A percentile compares a stretch with the other conserved stretches of the same genome.
Conservation (phyloP, 805 yeast genomes). For the Nakazawaea wyomingensis region DNA sequence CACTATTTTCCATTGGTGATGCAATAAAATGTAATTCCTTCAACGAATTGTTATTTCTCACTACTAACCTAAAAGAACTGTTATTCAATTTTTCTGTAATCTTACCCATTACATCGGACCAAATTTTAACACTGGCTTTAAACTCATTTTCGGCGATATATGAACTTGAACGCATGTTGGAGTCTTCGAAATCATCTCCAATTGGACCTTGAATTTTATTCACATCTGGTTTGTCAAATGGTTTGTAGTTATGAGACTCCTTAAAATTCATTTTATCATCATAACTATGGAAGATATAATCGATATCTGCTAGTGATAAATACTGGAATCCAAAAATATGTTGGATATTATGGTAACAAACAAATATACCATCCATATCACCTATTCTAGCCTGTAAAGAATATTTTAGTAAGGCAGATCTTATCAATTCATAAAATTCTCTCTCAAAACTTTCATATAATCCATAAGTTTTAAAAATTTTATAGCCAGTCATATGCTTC, state of each 20-base stretch:
- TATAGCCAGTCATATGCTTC: slow-evolving; percentile 56
- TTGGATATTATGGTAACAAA: slow-evolving; percentile 83
- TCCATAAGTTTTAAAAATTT: slow-evolving; percentile 58
- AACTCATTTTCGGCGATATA: slow-evolving; percentile 66
- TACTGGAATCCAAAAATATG: slow-evolving; percentile 88
- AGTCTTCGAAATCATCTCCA: slow-evolving; percentile 15
- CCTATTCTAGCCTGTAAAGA: slow-evolving; percentile 91
- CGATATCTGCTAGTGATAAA: slow-evolving; percentile 69
- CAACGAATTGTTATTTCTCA: not conserved
- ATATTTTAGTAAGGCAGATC: slow-evolving; percentile 78
- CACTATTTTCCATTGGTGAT: slow-evolving; percentile 15
- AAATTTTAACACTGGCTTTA: slow-evolving; percentile 48
- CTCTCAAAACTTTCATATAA: slow-evolving; percentile 74
- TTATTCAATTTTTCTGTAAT: slow-evolving; percentile 28
- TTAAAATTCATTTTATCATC: slow-evolving; percentile 21
- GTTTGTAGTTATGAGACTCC: slow-evolving; percentile 10
- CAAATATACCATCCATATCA: slow-evolving; percentile 92
- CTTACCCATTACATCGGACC: slow-evolving; percentile 39
- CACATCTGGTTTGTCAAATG: slow-evolving; percentile 2
- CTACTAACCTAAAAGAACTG: slow-evolving; percentile 32
- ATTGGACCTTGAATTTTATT: slow-evolving; percentile 7
- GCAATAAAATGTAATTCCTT: slow-evolving; percentile 16
- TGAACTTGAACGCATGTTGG: slow-evolving; percentile 34
- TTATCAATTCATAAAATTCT: slow-evolving; percentile 69
- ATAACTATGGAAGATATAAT: slow-evolving; percentile 50